These are phyloP conservation scores for Thalassiosira ordinaria DNA, from an alignment of 352 stramenopile genomes.

Conservation along the genomic window DNA sequence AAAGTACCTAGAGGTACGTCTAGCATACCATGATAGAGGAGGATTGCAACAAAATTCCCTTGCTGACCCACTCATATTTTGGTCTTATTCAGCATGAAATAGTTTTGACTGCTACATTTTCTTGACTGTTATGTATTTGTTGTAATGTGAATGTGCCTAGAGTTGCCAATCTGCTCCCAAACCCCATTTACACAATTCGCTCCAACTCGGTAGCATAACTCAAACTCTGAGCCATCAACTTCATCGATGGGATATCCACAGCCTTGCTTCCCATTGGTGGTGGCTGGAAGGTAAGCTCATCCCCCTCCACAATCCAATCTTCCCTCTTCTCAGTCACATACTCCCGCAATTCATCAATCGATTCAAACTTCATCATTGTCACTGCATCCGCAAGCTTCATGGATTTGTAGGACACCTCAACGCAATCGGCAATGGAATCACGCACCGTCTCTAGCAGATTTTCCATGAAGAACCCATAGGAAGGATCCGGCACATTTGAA, in stretches of 20 bases:
- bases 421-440: conserved; percentile 95
- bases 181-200: conserved; percentile 75
- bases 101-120: too few species aligned
- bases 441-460: conserved; percentile 93
- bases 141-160: conserved; percentile 2
- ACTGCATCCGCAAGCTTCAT: conserved; percentile 89
- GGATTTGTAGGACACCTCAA: conserved; percentile 92
- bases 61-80: too few species aligned
- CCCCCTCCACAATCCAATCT: conserved; percentile 89
- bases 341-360: conserved; percentile 84
- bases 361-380: conserved; percentile 93
- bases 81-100: too few species aligned
- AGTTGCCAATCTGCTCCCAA: too few species aligned
- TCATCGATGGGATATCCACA: conserved; percentile 92
- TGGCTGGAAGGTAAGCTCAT: conserved; percentile 90
- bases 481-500: conserved; percentile 89
- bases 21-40: too few species aligned
- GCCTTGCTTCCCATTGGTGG: conserved; percentile 87
- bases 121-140: not conserved
- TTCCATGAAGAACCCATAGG: conserved; percentile 94
- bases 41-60: too few species aligned
- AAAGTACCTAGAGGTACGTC: too few species aligned
- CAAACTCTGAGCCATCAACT: conserved; percentile 93
- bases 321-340: conserved; percentile 91
- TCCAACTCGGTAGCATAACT: conserved; percentile 95